Conservation (phyloP, 176 grass and related monocot genomes). For the Canna indica region DNA sequence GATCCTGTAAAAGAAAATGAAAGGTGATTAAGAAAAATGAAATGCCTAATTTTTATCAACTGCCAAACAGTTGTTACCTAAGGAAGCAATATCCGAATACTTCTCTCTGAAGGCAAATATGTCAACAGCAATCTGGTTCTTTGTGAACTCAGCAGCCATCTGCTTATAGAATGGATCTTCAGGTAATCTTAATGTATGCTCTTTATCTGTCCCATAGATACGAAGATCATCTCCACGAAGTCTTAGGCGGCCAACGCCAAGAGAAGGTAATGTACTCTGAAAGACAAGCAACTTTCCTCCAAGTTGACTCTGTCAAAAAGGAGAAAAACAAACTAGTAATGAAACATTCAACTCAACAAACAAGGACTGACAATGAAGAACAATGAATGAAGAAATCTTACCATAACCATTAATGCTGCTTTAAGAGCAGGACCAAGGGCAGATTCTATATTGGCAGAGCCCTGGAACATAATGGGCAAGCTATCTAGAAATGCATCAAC, state of each 20-base stretch:
- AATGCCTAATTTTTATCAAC: not conserved
- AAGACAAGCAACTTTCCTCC: slow-evolving; percentile 84
- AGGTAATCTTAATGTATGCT: slow-evolving; percentile 63
- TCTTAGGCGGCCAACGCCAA: slow-evolving; percentile 71
- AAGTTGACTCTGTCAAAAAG: slow-evolving; percentile 63
- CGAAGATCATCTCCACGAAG: slow-evolving; percentile 83
- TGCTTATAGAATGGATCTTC: slow-evolving; percentile 98
- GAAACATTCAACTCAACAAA: slow-evolving; percentile 16
- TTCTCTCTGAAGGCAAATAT: slow-evolving; percentile 86
- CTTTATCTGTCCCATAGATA: slow-evolving; percentile 91
- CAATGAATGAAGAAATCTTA: slow-evolving; percentile 36
- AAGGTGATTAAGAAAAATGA: slow-evolving; percentile 11
- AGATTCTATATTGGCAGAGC: slow-evolving; percentile 84
- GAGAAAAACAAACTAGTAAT: slow-evolving; percentile 19
- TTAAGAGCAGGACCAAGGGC: slow-evolving; percentile 84
- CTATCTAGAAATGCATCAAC: slow-evolving; percentile 85
- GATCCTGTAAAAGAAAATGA: slow-evolving; percentile 42
- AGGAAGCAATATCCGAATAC: slow-evolving; percentile 83
- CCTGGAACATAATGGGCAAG: slow-evolving; percentile 90
- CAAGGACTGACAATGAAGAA: not conserved
- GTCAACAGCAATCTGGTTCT: slow-evolving; percentile 80
- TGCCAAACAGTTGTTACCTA: slow-evolving; percentile 43
- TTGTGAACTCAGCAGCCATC: slow-evolving; percentile 96
- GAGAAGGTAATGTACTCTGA: slow-evolving; percentile 91
- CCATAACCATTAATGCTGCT: slow-evolving; percentile 97